phyloP scores from a whole-genome alignment of 2,329 filamentous ascomycete genomes.

The Leptographium wingfieldii region DNA sequence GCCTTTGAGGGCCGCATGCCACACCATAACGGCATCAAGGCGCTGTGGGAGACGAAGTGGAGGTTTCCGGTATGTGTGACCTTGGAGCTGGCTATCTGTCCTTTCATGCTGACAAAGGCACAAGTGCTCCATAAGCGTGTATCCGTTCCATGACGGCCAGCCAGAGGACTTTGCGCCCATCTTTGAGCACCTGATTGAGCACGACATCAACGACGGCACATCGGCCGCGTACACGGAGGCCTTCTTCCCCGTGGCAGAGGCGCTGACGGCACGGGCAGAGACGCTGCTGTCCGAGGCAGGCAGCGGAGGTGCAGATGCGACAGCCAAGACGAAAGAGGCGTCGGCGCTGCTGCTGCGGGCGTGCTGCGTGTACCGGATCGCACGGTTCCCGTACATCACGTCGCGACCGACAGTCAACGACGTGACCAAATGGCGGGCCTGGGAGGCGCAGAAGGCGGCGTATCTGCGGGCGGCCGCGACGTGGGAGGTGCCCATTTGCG shows the following conservation, averaged over 20 bases:
- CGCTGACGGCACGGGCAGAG: conserved; percentile 40
- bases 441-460: conserved; percentile 50
- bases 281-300: conserved; percentile 16
- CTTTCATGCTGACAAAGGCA: neutral
- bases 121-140: conserved; percentile 47
- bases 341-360: conserved; percentile 55
- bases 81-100: neutral
- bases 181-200: conserved; percentile 48
- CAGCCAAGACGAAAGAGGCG: conserved; percentile 39
- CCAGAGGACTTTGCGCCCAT: conserved; percentile 58
- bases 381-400: conserved; percentile 51
- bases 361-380: conserved; percentile 60
- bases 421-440: conserved; percentile 45
- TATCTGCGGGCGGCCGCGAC: conserved; percentile 43
- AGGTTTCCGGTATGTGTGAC: conserved; percentile 36
- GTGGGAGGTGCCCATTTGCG: conserved; percentile 46
- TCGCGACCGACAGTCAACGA: conserved; percentile 25
- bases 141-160: conserved; percentile 62
- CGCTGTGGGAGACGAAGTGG: conserved; percentile 68
- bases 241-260: conserved; percentile 48
- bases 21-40: conserved; percentile 46
- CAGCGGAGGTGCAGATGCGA: neutral
- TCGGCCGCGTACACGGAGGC: conserved; percentile 50
- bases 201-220: conserved; percentile 52
- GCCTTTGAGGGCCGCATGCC: conserved; percentile 33